Conservation (phyloP, 345 rosid species). For the Turnera subulata region DNA sequence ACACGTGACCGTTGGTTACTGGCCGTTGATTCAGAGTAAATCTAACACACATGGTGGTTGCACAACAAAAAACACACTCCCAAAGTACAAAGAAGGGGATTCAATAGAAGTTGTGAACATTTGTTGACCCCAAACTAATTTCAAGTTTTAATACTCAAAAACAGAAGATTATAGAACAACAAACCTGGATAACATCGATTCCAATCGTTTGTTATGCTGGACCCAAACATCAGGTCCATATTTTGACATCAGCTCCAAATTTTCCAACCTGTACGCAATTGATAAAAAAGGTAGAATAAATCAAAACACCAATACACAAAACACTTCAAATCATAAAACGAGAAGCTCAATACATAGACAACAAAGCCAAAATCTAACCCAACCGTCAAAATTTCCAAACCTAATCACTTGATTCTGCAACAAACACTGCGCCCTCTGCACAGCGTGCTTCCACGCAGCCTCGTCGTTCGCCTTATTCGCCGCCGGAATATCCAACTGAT, state of each 20-base stretch:
- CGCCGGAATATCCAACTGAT: slow-evolving; percentile 64
- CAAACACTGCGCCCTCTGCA: slow-evolving; percentile 78
- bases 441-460: slow-evolving; percentile 77
- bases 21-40: too few species aligned
- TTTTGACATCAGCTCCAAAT: slow-evolving; percentile 81
- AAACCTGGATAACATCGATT: slow-evolving; percentile 71
- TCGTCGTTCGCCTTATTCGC: slow-evolving; percentile 69
- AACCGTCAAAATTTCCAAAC: slow-evolving; percentile 25
- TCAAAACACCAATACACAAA: not conserved
- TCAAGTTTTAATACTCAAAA: not conserved
- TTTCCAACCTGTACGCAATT: slow-evolving; percentile 62
- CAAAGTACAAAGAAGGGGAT: too few species aligned
- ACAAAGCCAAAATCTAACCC: not conserved
- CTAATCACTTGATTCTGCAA: slow-evolving; percentile 73
- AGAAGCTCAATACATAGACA: not conserved
- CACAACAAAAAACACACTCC: too few species aligned
- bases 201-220: slow-evolving; percentile 66
- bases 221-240: slow-evolving; percentile 80
- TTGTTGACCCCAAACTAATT: too few species aligned
- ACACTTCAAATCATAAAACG: not conserved
- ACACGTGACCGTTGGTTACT: too few species aligned
- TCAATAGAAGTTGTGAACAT: too few species aligned
- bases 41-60: too few species aligned
- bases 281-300: not conserved
- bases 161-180: not conserved